phyloP scores from a whole-genome alignment of 177 flowering plant species.

The Vitis hybrid region DNA sequence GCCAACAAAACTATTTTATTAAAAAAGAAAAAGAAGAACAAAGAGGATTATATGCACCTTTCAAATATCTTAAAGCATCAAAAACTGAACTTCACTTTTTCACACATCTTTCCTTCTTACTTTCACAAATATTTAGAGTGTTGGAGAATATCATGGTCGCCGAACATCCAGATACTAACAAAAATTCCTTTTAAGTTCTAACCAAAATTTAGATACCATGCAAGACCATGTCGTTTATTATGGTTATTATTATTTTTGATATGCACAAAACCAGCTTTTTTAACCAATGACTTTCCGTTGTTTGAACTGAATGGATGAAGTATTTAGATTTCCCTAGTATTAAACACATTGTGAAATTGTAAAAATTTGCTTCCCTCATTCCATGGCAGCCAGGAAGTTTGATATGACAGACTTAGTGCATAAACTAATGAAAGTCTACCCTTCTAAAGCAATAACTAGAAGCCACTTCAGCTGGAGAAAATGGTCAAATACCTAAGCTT shows the following conservation, averaged over 20 bases:
- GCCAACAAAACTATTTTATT: too few relatives aligned
- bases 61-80: neutral
- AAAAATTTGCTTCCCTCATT: too few relatives aligned
- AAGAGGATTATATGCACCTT: neutral
- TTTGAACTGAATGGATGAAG: too few relatives aligned
- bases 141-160: neutral
- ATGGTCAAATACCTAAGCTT: constrained; percentile 23
- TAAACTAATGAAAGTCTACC: neutral
- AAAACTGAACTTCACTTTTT: neutral
- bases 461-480: neutral
- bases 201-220: too few relatives aligned
- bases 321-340: too few relatives aligned
- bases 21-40: neutral
- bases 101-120: too few relatives aligned
- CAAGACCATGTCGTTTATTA: neutral
- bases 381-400: neutral
- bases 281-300: too few relatives aligned
- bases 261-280: too few relatives aligned
- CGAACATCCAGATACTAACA: neutral
- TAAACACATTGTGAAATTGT: too few relatives aligned
- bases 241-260: neutral
- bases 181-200: too few relatives aligned
- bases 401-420: neutral
- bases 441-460: neutral
- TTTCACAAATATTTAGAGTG: neutral